These are phyloP conservation scores for Epichloe hybrida DNA, from an alignment of 2,329 filamentous ascomycete species.

Conservation along the genomic window DNA sequence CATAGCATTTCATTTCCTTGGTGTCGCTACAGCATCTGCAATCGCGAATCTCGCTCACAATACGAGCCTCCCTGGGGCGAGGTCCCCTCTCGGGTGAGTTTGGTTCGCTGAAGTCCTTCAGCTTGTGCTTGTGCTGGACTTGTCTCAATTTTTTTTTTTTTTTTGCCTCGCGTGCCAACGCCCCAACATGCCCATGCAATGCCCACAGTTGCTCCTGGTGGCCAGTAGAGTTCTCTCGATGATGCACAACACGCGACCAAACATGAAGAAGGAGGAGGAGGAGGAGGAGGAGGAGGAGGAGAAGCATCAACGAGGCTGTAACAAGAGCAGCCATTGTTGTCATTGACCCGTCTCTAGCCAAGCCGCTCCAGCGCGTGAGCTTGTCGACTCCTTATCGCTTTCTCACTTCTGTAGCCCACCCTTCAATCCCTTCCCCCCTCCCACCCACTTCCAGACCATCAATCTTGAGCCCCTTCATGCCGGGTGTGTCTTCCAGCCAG, in stretches of 20 bases:
- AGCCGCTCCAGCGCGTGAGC: constrained; percentile 3
- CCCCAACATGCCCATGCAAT: background rate
- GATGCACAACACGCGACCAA: background rate
- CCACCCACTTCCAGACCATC: constrained; percentile 64
- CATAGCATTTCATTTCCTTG: no score
- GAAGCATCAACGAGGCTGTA: background rate
- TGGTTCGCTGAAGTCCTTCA: no score
- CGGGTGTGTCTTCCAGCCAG: constrained; percentile 74
- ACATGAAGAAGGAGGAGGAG: background rate
- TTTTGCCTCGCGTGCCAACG: background rate
- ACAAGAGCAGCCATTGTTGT: background rate
- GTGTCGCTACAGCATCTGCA: background rate
- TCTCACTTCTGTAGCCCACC: constrained; percentile 83
- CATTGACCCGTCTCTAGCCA: background rate
- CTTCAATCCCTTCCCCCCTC: constrained; percentile 77
- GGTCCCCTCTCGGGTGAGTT: background rate
- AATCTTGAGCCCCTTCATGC: constrained; percentile 71
- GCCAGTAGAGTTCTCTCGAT: background rate
- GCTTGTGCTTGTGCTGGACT: background rate
- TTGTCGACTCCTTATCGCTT: constrained; percentile 42
- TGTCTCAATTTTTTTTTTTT: no score
- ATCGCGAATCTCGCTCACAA: background rate
- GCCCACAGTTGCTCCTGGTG: background rate
- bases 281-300: background rate
- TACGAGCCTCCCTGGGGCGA: background rate